Base-by-base conservation (phyloP, 1,284 basidiomycete genomes). In the Ceratobasidium sp. region DNA sequence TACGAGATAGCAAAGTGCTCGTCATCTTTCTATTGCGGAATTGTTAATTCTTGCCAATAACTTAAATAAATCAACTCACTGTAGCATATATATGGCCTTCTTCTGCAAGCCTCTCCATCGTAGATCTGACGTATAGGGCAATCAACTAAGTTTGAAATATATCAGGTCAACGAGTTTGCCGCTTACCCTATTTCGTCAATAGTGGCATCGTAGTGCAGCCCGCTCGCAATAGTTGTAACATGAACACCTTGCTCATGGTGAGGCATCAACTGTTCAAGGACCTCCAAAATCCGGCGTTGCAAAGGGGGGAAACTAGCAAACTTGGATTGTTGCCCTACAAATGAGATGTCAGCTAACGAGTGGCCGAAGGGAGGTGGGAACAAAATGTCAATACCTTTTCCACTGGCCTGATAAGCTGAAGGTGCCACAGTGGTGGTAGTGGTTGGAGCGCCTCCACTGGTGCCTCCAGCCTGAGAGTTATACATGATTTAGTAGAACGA, bases 251-350 rank as follows among this genome's bases (percentile, higher is more conserved):
- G 88, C 0, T 85, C 83, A 62, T 31, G 78, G 78, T 44, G 85
- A 82, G 76, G 86, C 86, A 51, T 80, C 78, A 36, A 84, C 78
- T 29, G 31, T 0, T 73, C 69, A 69, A 95, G 89, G 75, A 88
- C 86, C 57, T 88, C 81, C 79, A 95, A 83, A 77, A 97, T 92
- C 33, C 85, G 84, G 59, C 88, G 87, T 78, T 95, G 89, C 41
- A 94, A 80, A 4, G 82, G 77, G 15, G 89, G 88, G n/a, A 93
- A 84, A 77, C 89, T 83, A 1, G 87, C 84, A 76, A 86, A 91
- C 75, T 82, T 79, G 19, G 83, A 80, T 47, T 79, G 51, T 14
- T 31, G 54, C 6, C 54, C 51, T 67, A 48, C 48, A 73, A 62
- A 36, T 74, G 60, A 36, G 67, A 65, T 73, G 65, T n/a, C n/a